Evolutionary conservation across 1,284 basidiomycete genomes (phyloP).

Genomic region (Rugosomyces carneus): DNA sequence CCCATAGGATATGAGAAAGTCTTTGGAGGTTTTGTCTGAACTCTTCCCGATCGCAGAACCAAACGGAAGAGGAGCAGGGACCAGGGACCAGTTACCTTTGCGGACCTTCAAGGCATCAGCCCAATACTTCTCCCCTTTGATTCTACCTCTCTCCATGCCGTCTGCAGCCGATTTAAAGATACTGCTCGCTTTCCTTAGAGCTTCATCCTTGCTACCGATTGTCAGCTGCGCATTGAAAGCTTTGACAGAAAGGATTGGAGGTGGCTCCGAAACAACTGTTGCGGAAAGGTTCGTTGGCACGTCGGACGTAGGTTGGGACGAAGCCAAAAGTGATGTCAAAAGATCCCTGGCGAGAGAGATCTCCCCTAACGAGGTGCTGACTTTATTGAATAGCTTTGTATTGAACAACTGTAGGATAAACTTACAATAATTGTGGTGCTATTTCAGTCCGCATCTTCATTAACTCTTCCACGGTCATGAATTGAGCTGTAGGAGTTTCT

Average conservation of each 20-base stretch:
- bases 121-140: conserved; percentile 69
- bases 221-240: conserved; percentile 70
- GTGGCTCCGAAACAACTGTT: conserved; percentile 57
- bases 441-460: conserved; percentile 67
- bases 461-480: conserved; percentile 71
- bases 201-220: conserved; percentile 72
- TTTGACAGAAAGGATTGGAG: conserved; percentile 60
- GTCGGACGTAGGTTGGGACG: conserved; percentile 21
- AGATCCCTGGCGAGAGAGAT: conserved; percentile 71
- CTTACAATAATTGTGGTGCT: conserved; percentile 64
- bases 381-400: conserved; percentile 9
- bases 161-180: conserved; percentile 65
- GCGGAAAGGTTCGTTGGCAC: conserved; percentile 45
- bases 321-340: conserved; percentile 48
- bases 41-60: conserved; percentile 66
- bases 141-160: conserved; percentile 56
- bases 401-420: conserved; percentile 5
- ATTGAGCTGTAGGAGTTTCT: conserved; percentile 26
- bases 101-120: conserved; percentile 69
- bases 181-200: conserved; percentile 62
- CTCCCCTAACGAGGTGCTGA: conserved; percentile 68
- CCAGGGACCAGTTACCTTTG: conserved; percentile 67
- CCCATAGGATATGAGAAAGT: conserved; percentile 72
- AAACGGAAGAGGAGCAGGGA: conserved; percentile 67
- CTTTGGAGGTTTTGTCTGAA: conserved; percentile 69